These are phyloP conservation scores for Phytopythium montanum DNA, from an alignment of 352 stramenopile genomes.

Conservation along the genomic window DNA sequence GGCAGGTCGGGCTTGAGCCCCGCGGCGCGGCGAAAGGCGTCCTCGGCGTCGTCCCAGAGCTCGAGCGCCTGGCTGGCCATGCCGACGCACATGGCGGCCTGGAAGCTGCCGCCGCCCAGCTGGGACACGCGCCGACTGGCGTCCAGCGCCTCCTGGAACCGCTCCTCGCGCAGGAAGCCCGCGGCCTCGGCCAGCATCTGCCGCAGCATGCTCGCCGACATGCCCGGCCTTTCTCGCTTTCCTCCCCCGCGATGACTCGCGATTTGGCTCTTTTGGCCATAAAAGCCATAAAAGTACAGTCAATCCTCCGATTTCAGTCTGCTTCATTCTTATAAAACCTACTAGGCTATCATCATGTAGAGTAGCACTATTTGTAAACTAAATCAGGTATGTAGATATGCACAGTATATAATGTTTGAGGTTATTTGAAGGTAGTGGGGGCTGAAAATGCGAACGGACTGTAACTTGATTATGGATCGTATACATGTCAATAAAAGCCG, in stretches of 20 bases:
- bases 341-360: no score
- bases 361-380: no score
- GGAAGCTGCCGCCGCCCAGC: constrained; percentile 78
- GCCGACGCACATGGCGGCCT: constrained; percentile 79
- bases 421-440: no score
- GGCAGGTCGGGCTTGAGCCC: constrained; percentile 72
- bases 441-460: no score
- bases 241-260: no score
- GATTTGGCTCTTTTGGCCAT: no score
- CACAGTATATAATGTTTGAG: no score
- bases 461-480: background rate
- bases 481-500: constrained; percentile 49
- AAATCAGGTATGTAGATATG: no score
- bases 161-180: constrained; percentile 61
- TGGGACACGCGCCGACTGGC: constrained; percentile 63
- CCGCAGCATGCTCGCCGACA: constrained; percentile 65
- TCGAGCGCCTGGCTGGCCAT: constrained; percentile 73
- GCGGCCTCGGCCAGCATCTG: constrained; percentile 80
- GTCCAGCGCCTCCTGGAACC: constrained; percentile 73
- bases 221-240: constrained; percentile 10
- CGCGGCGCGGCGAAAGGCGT: constrained; percentile 57
- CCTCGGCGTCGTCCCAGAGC: constrained; percentile 69
- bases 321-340: no score
- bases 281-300: no score
- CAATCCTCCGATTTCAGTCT: no score